Evolutionary conservation across 495 filamentous ascomycete genomes (phyloP), one percentile per base, ranked within the genome.

Genomic region (Penicillium tannophilum): DNA sequence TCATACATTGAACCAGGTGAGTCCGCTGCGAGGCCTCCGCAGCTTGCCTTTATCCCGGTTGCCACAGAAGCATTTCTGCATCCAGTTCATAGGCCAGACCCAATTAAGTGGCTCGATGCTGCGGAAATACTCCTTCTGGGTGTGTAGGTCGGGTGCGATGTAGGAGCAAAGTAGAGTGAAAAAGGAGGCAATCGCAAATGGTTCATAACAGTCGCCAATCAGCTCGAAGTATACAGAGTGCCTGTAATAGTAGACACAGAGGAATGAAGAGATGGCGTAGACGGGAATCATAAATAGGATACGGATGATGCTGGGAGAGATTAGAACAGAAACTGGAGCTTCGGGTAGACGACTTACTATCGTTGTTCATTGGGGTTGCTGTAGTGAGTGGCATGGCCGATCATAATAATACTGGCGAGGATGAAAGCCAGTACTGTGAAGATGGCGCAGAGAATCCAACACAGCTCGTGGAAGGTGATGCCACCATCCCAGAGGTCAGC

Each of bases 1-100:
- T 53, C 77, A 70, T 63, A 84, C 81, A 65, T 96, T 96, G 71
- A 95, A 96, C 92, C 91, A 94, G 2, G 92, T 96, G 72, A 96
- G 75, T 3, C 92, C 92, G 71, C 87, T 95, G 58, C 75, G 70
- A 4, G 88, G 88, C 24, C 73, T 82, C 46, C 87, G 75, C 76
- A 84, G 84, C 17, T 71, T 70, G 2, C 87, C 86, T 48, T 76
- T 78, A 31, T 84, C 59, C 9, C 46, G 46, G 20, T 31, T 30
- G 7, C 85, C 82, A 23, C 86, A 82, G 55, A 80, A 84, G 59
- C 85, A 87, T 52, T 76, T 81, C 59, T 84, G 82, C 54, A 87
- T 73, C 81, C 85, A 87, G 10, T 52, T 52, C 17, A 52, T 36
- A 3, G 87, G 87, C 79, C 79, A 83, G 17, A 90, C 77, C 88